Base-by-base conservation (phyloP, 441 rosid species). In the Croton setiger region DNA sequence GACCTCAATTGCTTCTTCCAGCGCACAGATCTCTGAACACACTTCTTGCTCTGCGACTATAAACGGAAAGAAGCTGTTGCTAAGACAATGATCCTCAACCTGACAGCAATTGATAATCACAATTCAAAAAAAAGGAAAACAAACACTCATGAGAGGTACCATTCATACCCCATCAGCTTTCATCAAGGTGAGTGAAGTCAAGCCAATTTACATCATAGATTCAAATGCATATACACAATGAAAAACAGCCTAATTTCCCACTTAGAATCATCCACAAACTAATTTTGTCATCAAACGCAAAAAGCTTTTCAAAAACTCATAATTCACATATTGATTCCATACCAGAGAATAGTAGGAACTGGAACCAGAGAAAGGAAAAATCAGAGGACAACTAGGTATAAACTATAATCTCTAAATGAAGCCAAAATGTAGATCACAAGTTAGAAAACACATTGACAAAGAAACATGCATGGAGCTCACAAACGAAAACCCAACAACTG, bases 61-160 rank as follows among this genome's bases (percentile, higher is more conserved):
- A 74, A 89, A 91, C 60, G 97, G 97, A 74, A 87, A 89, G 87
- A 86, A 91, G 77, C 92, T 85, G 84, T 89, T 78, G 67, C 85
- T 85, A 20, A 83, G 78, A 70, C 91, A 83, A 66, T 82, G 75
- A 74, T 91, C 93, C 79, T 91, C 97, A 63, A 91, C 75, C 97
- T 91, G 89, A 64, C 35, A 72, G 35, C 27, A 63, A 43, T 18
- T 37, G 21, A 65, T 36, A 47, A 62, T 72, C 63, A 71, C 31
- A 71, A 76, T 12, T 43, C 67, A 64, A 37, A 56, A 43, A 35
- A 59, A 35, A 55, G 63, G 37, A 4, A 49, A 8, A 54, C 31
- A 7, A 15, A 15, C 61, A 20, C 11, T 15, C 20, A 48, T 45
- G 14, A 45, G 59, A 31, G 8, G 48, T 31, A 56, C 17, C 39